Percentiles rank a stretch among this genome's conserved stretches.
Evolutionary conservation across 2,329 filamentous ascomycete species (phyloP).

Genomic region (Aspergillus ochraceoroseus): DNA sequence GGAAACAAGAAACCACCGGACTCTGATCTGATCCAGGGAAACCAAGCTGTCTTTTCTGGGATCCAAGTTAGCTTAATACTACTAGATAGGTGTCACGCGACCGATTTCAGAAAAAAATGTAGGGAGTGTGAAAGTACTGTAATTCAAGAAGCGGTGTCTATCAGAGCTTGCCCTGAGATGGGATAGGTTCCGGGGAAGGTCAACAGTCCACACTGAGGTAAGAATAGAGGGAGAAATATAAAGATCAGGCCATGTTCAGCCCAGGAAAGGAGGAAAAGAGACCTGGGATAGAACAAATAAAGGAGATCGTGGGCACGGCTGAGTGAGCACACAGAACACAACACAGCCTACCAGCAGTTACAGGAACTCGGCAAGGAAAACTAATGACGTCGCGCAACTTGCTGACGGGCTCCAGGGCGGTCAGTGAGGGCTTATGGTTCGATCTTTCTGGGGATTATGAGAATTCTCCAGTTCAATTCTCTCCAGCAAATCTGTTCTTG

Average conservation of each 20-base stretch:
- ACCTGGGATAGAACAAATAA: no score
- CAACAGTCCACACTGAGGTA: neutral
- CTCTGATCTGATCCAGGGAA: neutral
- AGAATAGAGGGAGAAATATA: constrained; percentile 7
- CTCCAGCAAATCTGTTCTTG: neutral
- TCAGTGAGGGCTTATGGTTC: constrained; percentile 8
- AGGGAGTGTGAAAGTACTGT: constrained; percentile 1
- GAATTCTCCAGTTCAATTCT: neutral
- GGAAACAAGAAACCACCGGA: neutral
- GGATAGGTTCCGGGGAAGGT: constrained; percentile 1
- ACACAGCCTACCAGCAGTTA: constrained; percentile 3
- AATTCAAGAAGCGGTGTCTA: constrained; percentile 12
- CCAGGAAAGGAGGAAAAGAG: neutral
- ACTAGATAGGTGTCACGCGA: constrained; percentile 8
- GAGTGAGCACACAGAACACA: no score
- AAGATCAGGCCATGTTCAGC: constrained; percentile 6
- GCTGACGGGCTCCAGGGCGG: constrained; percentile 15
- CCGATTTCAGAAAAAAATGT: neutral
- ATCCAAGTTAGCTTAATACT: constrained; percentile 7
- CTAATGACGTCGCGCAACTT: no score
- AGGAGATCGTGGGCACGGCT: no score
- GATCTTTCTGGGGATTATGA: constrained; percentile 11
- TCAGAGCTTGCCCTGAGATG: constrained; percentile 4
- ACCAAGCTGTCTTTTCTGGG: neutral
- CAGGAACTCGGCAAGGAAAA: no score